phyloP scores from a whole-genome alignment of 2,329 filamentous ascomycete species.

The Cadophora luteo-olivacea region DNA sequence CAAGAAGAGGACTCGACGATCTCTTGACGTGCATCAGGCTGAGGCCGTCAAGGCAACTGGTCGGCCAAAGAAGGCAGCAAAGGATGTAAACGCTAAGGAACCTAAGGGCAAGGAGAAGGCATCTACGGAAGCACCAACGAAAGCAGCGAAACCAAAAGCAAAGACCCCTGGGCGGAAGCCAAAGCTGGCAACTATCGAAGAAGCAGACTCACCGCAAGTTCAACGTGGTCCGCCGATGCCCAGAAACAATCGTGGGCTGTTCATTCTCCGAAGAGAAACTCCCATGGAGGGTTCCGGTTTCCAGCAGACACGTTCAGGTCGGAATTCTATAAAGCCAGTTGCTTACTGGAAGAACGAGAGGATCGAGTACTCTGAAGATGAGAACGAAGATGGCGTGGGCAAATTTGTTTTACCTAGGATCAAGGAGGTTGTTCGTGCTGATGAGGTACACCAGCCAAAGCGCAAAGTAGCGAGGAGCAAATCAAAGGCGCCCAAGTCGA shows the following conservation, averaged over 20 bases:
- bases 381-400: conserved; percentile 54
- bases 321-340: conserved; percentile 78
- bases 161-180: conserved; percentile 32
- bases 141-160: conserved; percentile 19
- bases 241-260: conserved; percentile 54
- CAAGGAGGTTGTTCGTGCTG: conserved; percentile 78
- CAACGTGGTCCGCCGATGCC: conserved; percentile 47
- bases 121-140: not conserved
- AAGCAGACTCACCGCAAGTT: conserved; percentile 40
- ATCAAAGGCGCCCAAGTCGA: conserved; percentile 50
- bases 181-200: conserved; percentile 35
- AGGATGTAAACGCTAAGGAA: conserved; percentile 29
- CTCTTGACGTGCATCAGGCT: conserved; percentile 26
- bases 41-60: conserved; percentile 15
- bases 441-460: conserved; percentile 59
- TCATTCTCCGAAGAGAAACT: conserved; percentile 57
- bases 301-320: conserved; percentile 74
- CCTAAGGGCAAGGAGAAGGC: conserved; percentile 18
- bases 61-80: conserved; percentile 26
- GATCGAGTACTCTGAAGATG: conserved; percentile 69
- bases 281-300: conserved; percentile 47
- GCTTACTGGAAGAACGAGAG: conserved; percentile 88
- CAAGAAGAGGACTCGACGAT: conserved; percentile 32
- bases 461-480: conserved; percentile 32
- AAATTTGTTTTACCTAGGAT: conserved; percentile 72